Base-by-base conservation (phyloP, 176 grass and related monocot genomes). In the Eleusine indica region DNA sequence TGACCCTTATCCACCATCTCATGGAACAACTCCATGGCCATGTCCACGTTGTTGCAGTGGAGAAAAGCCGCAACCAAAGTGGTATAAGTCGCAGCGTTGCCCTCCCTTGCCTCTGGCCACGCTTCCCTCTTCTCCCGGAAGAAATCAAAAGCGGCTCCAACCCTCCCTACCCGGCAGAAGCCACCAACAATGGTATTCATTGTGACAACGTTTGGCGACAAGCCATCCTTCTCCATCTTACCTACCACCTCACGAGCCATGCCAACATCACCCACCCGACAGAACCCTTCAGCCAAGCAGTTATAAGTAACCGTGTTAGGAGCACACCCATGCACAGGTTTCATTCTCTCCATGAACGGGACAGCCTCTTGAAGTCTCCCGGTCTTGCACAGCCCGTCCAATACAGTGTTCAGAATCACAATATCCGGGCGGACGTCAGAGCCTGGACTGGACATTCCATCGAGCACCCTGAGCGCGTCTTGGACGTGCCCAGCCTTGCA, bases 11-110 rank as follows among this genome's bases (percentile, higher is more conserved):
- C 75, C 8, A 56, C 58, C 93, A 95, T 95, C 77, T 95, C 85
- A 39, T 90, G 68, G 35, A 90, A 91, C 81, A 95, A 87, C 67
- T 91, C 80, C 96, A 82, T 92, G 53, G 93, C 93, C 61, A 58
- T 63, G 6, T 14, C 74, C 38, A 92, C 75, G 47, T 97, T 95
- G 58, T 98, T 90, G 41, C 77, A 83, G 37, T 92, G 87, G 40
- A 95, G 96, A 66, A 98, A 93, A 75, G 91, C 91, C 43, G 83
- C 86, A 76, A 94, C 61, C 72, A 98, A 52, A 57, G 80, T 92
- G 81, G 41, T 87, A 76, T 98, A 98, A 25, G 87, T 92, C 4
- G 77, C 65, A 3, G 57, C 78, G 66, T 93, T 84, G 56, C 79
- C 91, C 22, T 3, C 25, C 69, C 40, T 95, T n/a, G 85, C 77